Base-by-base conservation (phyloP, 176 grass and related monocot species). In the Oryza meyeriana region DNA sequence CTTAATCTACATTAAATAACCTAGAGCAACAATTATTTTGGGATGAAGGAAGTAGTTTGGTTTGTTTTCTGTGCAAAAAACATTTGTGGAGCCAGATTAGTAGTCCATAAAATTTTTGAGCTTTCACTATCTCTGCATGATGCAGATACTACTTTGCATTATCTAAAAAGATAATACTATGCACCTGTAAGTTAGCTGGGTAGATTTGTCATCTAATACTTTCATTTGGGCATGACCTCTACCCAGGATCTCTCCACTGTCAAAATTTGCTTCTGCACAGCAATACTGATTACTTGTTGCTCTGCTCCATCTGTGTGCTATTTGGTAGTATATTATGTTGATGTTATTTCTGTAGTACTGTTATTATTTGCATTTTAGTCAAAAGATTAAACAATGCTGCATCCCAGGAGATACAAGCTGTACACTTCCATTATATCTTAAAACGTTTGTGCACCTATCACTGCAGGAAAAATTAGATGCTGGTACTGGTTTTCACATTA, bases 401-500 rank as follows among this genome's bases (percentile, higher is more conserved):
- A 59, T 83, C 64, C n/a, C 65, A 5, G 63, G 42, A 71, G 14
- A 55, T 88, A 45, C 13, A 16, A 74, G 55, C 41, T 12, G 28
- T 68, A 86, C 12, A 13, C 38, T 74, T 79, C 39, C 26, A 72
- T 22, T 12, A 79, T 24, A 32, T 6, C 55, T 36, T 36, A 36
- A 71, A 71, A 75, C 18, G 57, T 33, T 58, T 64, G 27, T 64
- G 66, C 66, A 78, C 91, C 77, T 72, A n/a, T 81, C 81, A 44
- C 48, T 88, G 41, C 78, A 97, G 94, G 94, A 71, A 91, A 92
- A 88, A 88, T 94, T 84, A 83, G 87, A 75, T 90, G 79, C 45
- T 97, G 94, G 94, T 97, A 92, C 83, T 97, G 91, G 94, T 94
- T 97, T 90, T 94, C 91, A 10, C 70, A 80, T 33, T 77, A 94